Evolutionary conservation across 495 filamentous ascomycete genomes (phyloP), one percentile per base, ranked within the genome.

Genomic region (Evernia prunastri): DNA sequence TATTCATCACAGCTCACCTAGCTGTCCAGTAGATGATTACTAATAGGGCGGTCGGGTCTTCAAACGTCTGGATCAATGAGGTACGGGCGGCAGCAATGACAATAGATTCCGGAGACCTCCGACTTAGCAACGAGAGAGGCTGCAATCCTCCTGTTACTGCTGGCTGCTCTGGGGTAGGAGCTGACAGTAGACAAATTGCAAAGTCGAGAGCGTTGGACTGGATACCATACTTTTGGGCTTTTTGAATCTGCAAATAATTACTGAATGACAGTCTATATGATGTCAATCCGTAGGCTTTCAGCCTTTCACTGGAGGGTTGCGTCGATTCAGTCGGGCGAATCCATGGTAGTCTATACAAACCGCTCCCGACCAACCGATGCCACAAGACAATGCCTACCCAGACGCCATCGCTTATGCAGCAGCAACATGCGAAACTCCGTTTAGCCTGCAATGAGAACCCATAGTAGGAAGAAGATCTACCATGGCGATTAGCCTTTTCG

Each of bases 371-470:
- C 43, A 54, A 31, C 33, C 20, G 60, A 49, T 63, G 27, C 18
- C 31, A 31, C 51, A 54, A 31, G 36, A 56, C 25, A 17, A 60
- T 27, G 56, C 31, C 45, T 56, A 27, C 29, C 54, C 61, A 31
- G 58, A 59, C 65, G 54, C 60, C 60, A 58, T 63, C 43, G 45
- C 58, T 35, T 17, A 59, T 66, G 37, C 61, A 39, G 13, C 47
- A 15, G 23, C n/a, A n/a, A 25, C 0, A 13, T n/a, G 27, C 10
- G 25, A 29, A 40, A 27, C 39, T 23, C 43, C 33, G 27, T 45
- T 70, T 18, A 75, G 29, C 73, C 73, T 9, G 73, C 73, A 37
- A 76, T 70, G 23, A 76, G 71, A 35, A 76, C 74, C 74, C 74
- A 76, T 9, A 76, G 66, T 8, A 76, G 71, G 42, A 76, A 76